A percentile compares a stretch with the other conserved stretches of the same genome.
These are phyloP conservation scores for Collybia sp. DNA, from an alignment of 768 basidiomycete species.

Conservation along the genomic window DNA sequence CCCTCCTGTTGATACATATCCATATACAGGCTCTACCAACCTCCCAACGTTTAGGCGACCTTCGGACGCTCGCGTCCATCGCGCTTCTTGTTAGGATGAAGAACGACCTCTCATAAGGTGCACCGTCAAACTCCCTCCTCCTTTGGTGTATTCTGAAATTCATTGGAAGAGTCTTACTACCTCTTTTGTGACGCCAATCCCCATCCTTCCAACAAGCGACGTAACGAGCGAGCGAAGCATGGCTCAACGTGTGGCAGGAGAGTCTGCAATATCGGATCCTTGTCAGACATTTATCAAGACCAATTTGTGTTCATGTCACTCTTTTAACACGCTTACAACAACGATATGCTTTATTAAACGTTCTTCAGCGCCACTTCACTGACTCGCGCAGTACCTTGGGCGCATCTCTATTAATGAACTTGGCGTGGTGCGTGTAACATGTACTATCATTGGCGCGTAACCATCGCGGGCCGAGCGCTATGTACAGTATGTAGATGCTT, in stretches of 20 bases:
- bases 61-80: slow-evolving; percentile 64
- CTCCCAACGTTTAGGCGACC: slow-evolving; percentile 51
- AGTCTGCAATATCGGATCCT: slow-evolving; percentile 3
- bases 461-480: no score
- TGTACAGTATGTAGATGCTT: no score
- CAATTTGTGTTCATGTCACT: no score
- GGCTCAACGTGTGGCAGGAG: slow-evolving; percentile 63
- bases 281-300: no score
- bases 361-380: no score
- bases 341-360: no score
- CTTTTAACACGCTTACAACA: no score
- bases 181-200: slow-evolving; percentile 48
- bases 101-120: slow-evolving; percentile 54
- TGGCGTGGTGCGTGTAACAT: no score
- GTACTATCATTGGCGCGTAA: no score
- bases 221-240: slow-evolving; percentile 72
- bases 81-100: slow-evolving; percentile 66
- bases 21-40: slow-evolving; percentile 26
- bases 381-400: slow-evolving; percentile 1
- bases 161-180: slow-evolving; percentile 20
- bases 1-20: background rate
- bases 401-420: slow-evolving; percentile 17
- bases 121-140: slow-evolving; percentile 6
- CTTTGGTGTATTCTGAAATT: slow-evolving; percentile 8
- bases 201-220: slow-evolving; percentile 68